These are phyloP conservation scores for Ceratobasidium sp. DNA, from an alignment of 1,284 basidiomycete genomes.

Conservation along the genomic window DNA sequence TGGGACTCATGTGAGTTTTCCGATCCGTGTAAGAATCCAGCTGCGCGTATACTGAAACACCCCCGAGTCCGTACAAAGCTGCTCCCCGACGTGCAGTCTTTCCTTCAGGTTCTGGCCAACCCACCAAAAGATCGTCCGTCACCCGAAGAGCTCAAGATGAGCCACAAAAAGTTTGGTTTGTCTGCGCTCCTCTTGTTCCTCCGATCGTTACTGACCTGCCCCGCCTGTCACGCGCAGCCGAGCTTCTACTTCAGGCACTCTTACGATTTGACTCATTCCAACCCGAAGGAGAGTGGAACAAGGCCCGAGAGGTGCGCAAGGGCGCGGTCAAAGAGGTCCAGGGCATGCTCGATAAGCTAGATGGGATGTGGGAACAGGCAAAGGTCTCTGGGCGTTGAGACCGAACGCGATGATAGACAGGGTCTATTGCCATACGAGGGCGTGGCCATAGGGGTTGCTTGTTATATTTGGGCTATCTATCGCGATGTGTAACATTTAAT, in stretches of 20 bases:
- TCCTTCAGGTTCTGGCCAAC: constrained; percentile 20
- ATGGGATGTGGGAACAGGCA: constrained; percentile 57
- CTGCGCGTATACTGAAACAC: neutral
- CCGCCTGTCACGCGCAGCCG: constrained; percentile 57
- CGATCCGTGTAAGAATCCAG: neutral
- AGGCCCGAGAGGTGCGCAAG: constrained; percentile 74
- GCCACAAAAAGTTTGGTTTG: constrained; percentile 52
- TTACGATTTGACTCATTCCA: constrained; percentile 76
- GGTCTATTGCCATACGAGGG: neutral
- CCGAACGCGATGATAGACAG: neutral
- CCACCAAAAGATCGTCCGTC: constrained; percentile 23
- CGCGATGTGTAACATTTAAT: constrained; percentile 18
- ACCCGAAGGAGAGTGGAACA: constrained; percentile 70
- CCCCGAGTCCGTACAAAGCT: constrained; percentile 28
- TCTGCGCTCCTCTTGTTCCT: constrained; percentile 31
- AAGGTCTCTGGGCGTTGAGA: constrained; percentile 37
- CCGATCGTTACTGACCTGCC: constrained; percentile 32
- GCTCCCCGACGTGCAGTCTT: constrained; percentile 36
- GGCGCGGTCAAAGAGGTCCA: constrained; percentile 74
- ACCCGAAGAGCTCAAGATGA: constrained; percentile 31
- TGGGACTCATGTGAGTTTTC: constrained; percentile 34
- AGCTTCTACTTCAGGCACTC: constrained; percentile 75
- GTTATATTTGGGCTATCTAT: constrained; percentile 25
- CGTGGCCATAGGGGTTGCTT: neutral
- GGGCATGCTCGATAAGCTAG: constrained; percentile 62